Percentiles rank a stretch among this genome's conserved stretches.
Evolutionary conservation across 768 basidiomycete genomes (phyloP).

Genomic region (Tylopilus rubrobrunneus): DNA sequence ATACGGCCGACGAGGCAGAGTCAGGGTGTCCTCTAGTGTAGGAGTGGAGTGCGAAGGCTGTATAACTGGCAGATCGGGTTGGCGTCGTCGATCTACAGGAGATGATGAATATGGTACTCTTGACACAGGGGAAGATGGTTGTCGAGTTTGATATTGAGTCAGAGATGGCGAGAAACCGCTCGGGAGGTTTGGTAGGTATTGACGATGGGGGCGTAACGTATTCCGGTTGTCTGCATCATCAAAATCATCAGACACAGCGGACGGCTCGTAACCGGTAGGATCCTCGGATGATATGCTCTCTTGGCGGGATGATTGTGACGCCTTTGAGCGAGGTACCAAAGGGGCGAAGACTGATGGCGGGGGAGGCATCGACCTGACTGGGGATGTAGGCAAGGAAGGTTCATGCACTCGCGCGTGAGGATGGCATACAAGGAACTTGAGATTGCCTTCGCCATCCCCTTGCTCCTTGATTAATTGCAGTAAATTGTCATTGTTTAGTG

Average conservation of each 20-base stretch:
- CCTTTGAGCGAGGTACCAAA: slow-evolving; percentile 43
- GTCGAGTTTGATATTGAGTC: slow-evolving; percentile 38
- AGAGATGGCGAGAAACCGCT: slow-evolving; percentile 33
- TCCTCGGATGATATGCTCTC: slow-evolving; percentile 69
- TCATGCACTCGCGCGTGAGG: slow-evolving; percentile 60
- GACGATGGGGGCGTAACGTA: slow-evolving; percentile 38
- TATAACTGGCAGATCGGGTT: slow-evolving; percentile 15
- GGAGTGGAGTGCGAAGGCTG: slow-evolving; percentile 28
- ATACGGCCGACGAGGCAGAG: slow-evolving; percentile 21
- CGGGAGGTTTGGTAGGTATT: slow-evolving; percentile 25
- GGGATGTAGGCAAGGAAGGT: slow-evolving; percentile 35
- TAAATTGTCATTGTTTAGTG: slow-evolving; percentile 67
- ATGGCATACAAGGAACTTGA: slow-evolving; percentile 81
- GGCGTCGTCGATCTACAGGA: slow-evolving; percentile 25
- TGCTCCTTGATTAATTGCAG: slow-evolving; percentile 65
- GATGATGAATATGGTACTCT: slow-evolving; percentile 22
- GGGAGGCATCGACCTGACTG: slow-evolving; percentile 47
- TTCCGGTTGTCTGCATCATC: slow-evolving; percentile 54
- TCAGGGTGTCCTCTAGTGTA: slow-evolving; percentile 30
- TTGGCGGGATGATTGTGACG: slow-evolving; percentile 55
- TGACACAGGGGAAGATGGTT: slow-evolving; percentile 36
- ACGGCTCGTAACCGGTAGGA: slow-evolving; percentile 68
- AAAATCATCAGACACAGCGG: slow-evolving; percentile 48
- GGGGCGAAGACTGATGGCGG: slow-evolving; percentile 47
- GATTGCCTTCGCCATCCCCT: slow-evolving; percentile 74